Evolutionary conservation across 78 protist species (phyloP), one percentile per base, ranked within the genome.

Genomic region (Dictyostelium intermedium): DNA sequence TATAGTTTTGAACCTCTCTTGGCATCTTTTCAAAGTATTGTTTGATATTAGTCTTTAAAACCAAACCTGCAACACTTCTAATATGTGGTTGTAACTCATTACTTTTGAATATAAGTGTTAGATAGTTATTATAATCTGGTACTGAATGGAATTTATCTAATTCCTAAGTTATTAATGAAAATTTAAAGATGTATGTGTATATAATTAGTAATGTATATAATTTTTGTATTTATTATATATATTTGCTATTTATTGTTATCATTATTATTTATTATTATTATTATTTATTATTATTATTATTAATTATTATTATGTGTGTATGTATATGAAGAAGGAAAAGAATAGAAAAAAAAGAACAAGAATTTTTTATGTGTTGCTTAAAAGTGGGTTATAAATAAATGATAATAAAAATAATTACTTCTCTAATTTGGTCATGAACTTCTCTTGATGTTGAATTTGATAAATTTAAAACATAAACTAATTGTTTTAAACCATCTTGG

Each of bases 121-220:
- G 37, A 66, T 87, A 87, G 41, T 87, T 87, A 63, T 87, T 87
- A 43, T 87, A 87, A 35, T 87, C 93, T 78, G 93, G 93, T 23
- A 87, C 47, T 30, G 74, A 39, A 32, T 87, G 53, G 50, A 87
- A 87, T 41, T 41, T 79, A 18, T 87, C 72, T 27, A 87, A 79
- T 41, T 87, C 93, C 93, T 87, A 79, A 1, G 25, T 66, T n/a
- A 27, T 27, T 13, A 63, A 18, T 61, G 23, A 25, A 41, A 43
- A 18, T 43, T 10, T 35, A 23, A 27, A 63, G 27, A n/a, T 25
- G 11, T 47, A 11, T 14, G 14, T 50, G 23, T 56, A 56, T 56
- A 56, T 45, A 83, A 66, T 60, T 11, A 60, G 37, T 35, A 41
- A 14, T 83, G 66, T 20, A 70, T 70, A 74, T 74, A 35, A 35